Evolutionary conservation across 73 alveolate species (phyloP).

Genomic region (Tetrahymena elliotti): DNA sequence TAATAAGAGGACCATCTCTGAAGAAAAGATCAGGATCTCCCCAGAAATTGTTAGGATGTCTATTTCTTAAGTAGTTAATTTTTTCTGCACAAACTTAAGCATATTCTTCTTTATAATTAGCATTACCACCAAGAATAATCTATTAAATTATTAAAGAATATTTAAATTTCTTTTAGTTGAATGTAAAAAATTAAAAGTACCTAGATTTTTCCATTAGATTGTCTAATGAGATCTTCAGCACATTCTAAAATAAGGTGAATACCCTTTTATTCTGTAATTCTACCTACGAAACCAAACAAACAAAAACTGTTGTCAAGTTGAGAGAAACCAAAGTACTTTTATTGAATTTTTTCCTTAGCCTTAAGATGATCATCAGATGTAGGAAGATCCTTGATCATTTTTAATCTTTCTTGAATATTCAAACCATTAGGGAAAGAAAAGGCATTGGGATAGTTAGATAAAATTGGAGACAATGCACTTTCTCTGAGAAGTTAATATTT

Average conservation of each 20-base stretch:
- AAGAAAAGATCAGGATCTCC: conserved; percentile 96
- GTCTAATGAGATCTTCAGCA: conserved; percentile 80
- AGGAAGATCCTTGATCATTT: conserved; percentile 57
- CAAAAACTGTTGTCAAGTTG: conserved; percentile 76
- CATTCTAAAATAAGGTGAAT: conserved; percentile 89
- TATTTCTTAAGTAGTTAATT: conserved; percentile 67
- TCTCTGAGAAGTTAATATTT: conserved; percentile 71
- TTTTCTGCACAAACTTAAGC: conserved; percentile 77
- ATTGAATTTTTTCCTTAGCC: conserved; percentile 81
- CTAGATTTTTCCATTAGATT: conserved; percentile 65
- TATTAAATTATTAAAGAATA: neutral
- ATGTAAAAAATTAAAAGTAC: neutral
- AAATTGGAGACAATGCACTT: conserved; percentile 75
- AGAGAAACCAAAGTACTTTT: conserved; percentile 78
- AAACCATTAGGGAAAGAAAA: conserved; percentile 98
- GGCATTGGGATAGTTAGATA: conserved; percentile 66
- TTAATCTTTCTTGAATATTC: conserved; percentile 72
- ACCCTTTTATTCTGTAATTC: conserved; percentile 96
- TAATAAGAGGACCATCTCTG: conserved; percentile 89
- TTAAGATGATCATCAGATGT: conserved; percentile 72
- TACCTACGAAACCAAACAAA: conserved; percentile 90
- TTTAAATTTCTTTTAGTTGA: neutral
- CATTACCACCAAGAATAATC: conserved; percentile 94
- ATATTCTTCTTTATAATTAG: conserved; percentile 80
- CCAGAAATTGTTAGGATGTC: conserved; percentile 94